phyloP scores from a whole-genome alignment of 768 basidiomycete species.

The Dioszegia crocea region DNA sequence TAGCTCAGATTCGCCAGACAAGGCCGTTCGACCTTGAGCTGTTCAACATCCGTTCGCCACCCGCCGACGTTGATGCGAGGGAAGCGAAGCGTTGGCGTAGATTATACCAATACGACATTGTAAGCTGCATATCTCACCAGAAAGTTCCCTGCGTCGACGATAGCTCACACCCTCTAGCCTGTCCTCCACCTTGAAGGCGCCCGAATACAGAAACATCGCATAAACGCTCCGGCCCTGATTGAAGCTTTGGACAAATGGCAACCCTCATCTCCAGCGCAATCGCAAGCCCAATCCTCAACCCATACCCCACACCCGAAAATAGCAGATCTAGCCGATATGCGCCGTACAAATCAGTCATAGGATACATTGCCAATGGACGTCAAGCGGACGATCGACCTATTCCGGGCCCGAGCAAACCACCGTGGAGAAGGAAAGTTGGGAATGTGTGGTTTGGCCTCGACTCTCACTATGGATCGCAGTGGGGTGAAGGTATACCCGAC shows the following conservation, averaged over 20 bases:
- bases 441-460: conserved; percentile 23
- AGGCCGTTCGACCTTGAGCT: conserved; percentile 40
- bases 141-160: not conserved
- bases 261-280: conserved; percentile 5
- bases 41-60: conserved; percentile 46
- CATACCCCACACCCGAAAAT: not conserved
- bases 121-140: conserved; percentile 10
- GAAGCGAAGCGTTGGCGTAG: conserved; percentile 44
- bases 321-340: conserved; percentile 4
- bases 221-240: conserved; percentile 30
- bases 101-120: conserved; percentile 48
- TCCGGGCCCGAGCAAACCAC: conserved; percentile 2
- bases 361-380: not conserved
- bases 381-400: not conserved
- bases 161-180: conserved; percentile 26
- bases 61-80: conserved; percentile 22
- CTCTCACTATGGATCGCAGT: conserved; percentile 6
- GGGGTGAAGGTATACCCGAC: conserved; percentile 24
- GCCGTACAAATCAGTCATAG: conserved; percentile 25
- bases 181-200: conserved; percentile 42
- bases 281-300: not conserved
- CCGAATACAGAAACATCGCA: conserved; percentile 44
- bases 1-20: conserved; percentile 30
- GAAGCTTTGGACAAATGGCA: conserved; percentile 36
- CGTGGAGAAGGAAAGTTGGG: conserved; percentile 30